phyloP scores from a whole-genome alignment of 805 yeast genomes.

The Pichia eremophila region DNA sequence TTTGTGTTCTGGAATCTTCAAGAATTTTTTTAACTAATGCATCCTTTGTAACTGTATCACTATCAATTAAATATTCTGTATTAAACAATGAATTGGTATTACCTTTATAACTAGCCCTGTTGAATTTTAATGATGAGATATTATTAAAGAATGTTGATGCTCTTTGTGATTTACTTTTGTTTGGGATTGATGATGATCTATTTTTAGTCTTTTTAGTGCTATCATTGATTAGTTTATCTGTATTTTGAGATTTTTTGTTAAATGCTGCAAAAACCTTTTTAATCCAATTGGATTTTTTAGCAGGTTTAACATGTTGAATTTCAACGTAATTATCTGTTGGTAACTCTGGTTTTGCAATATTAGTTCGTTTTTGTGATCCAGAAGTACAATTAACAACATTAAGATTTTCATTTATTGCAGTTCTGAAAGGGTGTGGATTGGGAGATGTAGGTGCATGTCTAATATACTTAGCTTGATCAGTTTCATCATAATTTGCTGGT shows the following conservation, averaged over 20 bases:
- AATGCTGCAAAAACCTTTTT: conserved; percentile 11
- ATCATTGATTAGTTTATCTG: neutral
- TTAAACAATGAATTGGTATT: neutral
- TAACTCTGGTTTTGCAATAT: neutral
- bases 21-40: conserved; percentile 1
- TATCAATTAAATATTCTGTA: conserved; percentile 9
- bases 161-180: neutral
- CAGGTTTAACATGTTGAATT: neutral
- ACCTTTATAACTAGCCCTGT: conserved; percentile 1
- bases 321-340: no score
- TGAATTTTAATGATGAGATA: neutral
- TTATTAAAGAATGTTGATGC: neutral
- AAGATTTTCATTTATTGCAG: neutral
- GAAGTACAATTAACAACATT: neutral
- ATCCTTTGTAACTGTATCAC: conserved; percentile 6
- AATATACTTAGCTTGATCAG: no score
- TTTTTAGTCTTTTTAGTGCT: no score
- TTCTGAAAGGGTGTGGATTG: neutral
- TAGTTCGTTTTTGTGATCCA: no score
- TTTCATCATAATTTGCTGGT: neutral
- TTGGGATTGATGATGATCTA: neutral
- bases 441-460: neutral
- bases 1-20: neutral
- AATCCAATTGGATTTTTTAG: conserved; percentile 16
- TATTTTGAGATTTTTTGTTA: neutral